These are phyloP conservation scores for Sphaerulina populicola DNA, from an alignment of 2,329 filamentous ascomycete species.

Conservation along the genomic window DNA sequence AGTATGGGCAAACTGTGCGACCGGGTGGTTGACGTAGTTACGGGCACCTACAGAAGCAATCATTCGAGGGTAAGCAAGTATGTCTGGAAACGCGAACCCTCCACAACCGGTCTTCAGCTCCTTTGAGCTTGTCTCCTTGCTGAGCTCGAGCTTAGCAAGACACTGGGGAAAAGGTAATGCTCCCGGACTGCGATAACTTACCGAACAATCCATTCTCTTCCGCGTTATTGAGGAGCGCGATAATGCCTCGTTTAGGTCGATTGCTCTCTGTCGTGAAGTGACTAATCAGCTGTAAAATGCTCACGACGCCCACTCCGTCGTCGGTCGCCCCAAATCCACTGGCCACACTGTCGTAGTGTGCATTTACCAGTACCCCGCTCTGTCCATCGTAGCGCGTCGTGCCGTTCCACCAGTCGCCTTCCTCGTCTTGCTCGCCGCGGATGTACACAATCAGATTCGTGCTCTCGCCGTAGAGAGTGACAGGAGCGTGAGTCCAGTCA, in stretches of 20 bases:
- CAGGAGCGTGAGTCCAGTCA: conserved; percentile 21
- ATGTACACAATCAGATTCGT: conserved; percentile 91
- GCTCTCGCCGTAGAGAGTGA: conserved; percentile 73
- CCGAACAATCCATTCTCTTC: conserved; percentile 91
- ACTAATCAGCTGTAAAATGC: conserved; percentile 72
- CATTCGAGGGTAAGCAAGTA: no score
- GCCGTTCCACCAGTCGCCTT: conserved; percentile 63
- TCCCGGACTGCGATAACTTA: no score
- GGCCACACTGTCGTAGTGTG: conserved; percentile 89
- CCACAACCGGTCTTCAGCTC: no score
- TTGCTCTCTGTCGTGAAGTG: conserved; percentile 67
- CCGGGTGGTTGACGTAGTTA: conserved; percentile 73
- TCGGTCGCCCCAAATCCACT: conserved; percentile 91
- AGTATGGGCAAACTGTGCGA: conserved; percentile 70
- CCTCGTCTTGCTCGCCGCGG: conserved; percentile 63
- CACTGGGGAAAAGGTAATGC: no score
- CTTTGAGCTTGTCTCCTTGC: no score
- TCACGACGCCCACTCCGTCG: conserved; percentile 83
- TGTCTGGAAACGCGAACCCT: no score
- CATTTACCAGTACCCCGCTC: conserved; percentile 83
- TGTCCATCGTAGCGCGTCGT: conserved; percentile 34
- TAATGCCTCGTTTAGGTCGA: conserved; percentile 68
- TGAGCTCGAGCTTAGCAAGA: no score
- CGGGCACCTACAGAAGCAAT: conserved; percentile 43
- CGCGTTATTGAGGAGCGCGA: conserved; percentile 85